Evolutionary conservation across 345 rosid genomes (phyloP), one percentile per base, ranked within the genome.

Genomic region (Noccaea bulbosa): DNA sequence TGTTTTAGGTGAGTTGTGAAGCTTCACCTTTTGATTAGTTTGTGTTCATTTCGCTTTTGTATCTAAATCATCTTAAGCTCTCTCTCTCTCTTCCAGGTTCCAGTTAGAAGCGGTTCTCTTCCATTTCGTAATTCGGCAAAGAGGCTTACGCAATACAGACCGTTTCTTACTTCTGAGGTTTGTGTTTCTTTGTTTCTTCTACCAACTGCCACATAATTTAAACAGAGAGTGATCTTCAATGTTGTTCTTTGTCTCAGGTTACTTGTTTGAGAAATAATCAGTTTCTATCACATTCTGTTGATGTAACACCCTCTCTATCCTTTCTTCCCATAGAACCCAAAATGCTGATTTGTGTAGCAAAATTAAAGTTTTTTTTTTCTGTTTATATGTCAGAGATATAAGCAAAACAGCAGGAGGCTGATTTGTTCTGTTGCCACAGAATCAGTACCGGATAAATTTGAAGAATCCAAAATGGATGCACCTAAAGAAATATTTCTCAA

Each of bases 401-500:
- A 74, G 81, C 87, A 75, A 71, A 47, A 24, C 17, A 77, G 81
- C 55, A 72, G 77, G 77, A 87, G 85, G 79, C 62, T 86, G 49
- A 79, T 83, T 82, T 92, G 98, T 82, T 90, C 94, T 6, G 89
- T 87, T 57, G 88, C 94, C 64, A 83, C 92, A 11, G 87, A 84
- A 59, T 64, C 88, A 54, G 65, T 79, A 59, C 88, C 84, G 14
- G 87, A 91, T 70, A 70, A 80, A 77, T 76, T 57, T 38, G 90
- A 85, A 74, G 92, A 87, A 76, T 74, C 92, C 17, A 77, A 81
- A 67, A 95, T 95, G 99, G 89, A 83, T 43, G 72, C 87, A 32
- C 98, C 91, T 4, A 92, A 90, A 76, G 98, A 92, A 79, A 86
- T 95, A 34, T 95, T 92, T 80, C 76, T 92, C 80, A 95, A 95